A percentile compares a stretch with the other conserved stretches of the same genome.
Conservation (phyloP, 2,329 filamentous ascomycete genomes). For the Cordyceps fumosorosea region DNA sequence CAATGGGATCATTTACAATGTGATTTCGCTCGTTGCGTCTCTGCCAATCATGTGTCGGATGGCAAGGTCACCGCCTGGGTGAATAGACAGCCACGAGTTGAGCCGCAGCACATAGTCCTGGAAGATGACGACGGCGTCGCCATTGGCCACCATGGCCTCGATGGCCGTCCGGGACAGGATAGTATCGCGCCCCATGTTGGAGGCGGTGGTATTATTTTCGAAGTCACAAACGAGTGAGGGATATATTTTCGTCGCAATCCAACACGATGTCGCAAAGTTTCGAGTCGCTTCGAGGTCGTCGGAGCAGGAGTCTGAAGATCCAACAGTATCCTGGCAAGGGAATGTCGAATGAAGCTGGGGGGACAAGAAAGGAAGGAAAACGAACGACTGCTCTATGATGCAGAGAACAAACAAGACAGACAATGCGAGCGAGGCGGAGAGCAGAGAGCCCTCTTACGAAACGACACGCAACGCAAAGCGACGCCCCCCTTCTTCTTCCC, state of each 20-base stretch:
- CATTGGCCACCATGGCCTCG: conserved; percentile 46
- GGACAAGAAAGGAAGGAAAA: neutral
- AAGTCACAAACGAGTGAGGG: neutral
- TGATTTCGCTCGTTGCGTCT: conserved; percentile 54
- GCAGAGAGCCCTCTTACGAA: neutral
- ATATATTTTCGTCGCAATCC: neutral
- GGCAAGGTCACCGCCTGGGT: conserved; percentile 53
- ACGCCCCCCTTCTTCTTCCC: neutral
- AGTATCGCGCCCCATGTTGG: conserved; percentile 33
- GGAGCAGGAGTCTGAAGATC: neutral
- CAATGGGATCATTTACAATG: conserved; percentile 36
- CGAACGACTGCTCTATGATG: neutral
- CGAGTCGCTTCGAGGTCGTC: neutral
- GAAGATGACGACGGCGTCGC: conserved; percentile 49
- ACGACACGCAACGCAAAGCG: neutral
- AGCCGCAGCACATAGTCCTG: conserved; percentile 49
- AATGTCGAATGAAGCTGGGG: neutral
- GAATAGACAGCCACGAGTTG: conserved; percentile 50
- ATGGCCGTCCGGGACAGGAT: conserved; percentile 40
- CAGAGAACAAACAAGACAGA: neutral
- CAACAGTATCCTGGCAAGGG: neutral
- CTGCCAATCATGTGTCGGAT: conserved; percentile 56
- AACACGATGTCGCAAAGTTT: neutral
- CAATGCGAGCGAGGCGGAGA: neutral
- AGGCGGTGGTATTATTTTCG: neutral